Base-by-base conservation (phyloP, 2,329 filamentous ascomycete genomes). In the Colletotrichum sp. region DNA sequence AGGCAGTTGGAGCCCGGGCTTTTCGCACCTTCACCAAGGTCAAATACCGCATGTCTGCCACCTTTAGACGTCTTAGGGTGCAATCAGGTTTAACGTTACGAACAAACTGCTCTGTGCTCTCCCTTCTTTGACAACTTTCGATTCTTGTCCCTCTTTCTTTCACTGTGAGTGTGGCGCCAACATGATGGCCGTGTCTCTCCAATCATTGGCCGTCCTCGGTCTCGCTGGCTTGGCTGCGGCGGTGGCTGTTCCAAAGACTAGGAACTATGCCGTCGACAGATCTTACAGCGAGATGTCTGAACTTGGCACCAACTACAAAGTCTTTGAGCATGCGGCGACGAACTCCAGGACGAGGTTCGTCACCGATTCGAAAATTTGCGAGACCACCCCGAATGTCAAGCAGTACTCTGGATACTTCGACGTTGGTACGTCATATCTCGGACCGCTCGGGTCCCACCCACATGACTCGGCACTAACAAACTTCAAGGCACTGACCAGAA, bases 371-470 rank as follows among this genome's bases (percentile, higher is more conserved):
- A 83, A 87, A 58, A 83, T 88, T 69, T 89, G 87, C 76, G 87
- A 89, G 79, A 88, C 86, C 0, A 89, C 86, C 0, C 81, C 83
- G 0, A 85, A 86, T 2, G 87, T 89, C 3, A 88, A 86, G 34
- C 86, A 87, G 73, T 87, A 87, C 77, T 88, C 86, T 6, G 87
- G 87, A 9, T 89, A 89, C 81, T 64, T 91, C 72, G 83, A 83
- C 4, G 85, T 88, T 15, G 86, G 87, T 73, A 61, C 11, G 71
- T 71, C 4, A 51, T 51, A 21, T 13, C n/a, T 51, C n/a, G 43
- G 43, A 51, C 43, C 43, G n/a, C 43, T 51, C 43, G 43, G 43
- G 43, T 51, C 43, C 18, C 43, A 51, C 5, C 43, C 43, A 51
- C 43, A 1, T 51, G 43, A 51, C 43, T 34, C n/a, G 57, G 12